These are phyloP conservation scores for Leptographium galeiforme DNA, from an alignment of 2,329 filamentous ascomycete genomes.

Conservation along the genomic window DNA sequence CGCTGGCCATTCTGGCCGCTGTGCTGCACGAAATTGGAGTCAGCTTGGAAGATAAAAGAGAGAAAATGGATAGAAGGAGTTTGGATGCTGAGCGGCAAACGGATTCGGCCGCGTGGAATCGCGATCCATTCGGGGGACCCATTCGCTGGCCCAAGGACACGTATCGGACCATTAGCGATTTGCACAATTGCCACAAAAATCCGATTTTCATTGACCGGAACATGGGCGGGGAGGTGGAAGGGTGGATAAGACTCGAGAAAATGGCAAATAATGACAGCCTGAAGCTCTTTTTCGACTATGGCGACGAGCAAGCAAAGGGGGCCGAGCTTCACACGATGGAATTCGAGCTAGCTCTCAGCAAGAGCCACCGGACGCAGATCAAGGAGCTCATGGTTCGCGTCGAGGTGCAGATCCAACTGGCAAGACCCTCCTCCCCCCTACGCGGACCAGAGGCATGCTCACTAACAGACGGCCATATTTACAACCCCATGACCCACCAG, in stretches of 20 bases:
- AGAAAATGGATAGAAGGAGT: background rate
- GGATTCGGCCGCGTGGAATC: background rate
- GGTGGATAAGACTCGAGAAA: background rate
- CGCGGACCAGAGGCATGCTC: too few species aligned
- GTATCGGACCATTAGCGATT: background rate
- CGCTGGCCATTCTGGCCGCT: background rate
- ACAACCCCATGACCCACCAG: background rate
- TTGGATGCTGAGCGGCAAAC: background rate
- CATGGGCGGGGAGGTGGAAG: background rate
- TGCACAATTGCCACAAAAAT: background rate
- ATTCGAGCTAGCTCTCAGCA: background rate
- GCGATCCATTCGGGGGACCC: background rate
- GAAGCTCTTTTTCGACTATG: too few species aligned
- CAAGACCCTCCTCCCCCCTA: background rate
- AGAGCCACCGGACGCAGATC: background rate
- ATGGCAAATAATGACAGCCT: background rate
- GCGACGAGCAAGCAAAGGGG: too few species aligned
- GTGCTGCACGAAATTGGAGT: background rate
- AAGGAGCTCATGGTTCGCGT: background rate
- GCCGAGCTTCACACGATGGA: background rate
- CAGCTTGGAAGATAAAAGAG: background rate
- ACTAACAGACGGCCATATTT: too few species aligned
- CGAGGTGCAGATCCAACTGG: background rate
- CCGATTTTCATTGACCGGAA: background rate
- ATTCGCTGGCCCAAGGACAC: background rate